phyloP scores from a whole-genome alignment of 73 alveolate genomes.

The Paramecium sexaurelia region DNA sequence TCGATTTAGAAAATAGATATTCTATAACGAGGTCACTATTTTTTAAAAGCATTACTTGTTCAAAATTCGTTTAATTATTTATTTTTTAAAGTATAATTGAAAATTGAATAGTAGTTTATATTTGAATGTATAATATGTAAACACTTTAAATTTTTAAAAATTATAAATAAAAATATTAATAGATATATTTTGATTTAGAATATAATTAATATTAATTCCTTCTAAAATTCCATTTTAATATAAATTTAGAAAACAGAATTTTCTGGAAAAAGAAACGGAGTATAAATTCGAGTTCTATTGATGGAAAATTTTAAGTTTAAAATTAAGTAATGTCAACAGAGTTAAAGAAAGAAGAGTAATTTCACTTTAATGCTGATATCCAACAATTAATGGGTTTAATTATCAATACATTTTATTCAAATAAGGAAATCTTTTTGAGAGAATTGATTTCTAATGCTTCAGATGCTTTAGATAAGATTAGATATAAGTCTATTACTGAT shows the following conservation, averaged over 20 bases:
- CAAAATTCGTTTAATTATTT: too few relatives aligned
- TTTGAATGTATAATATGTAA: too few relatives aligned
- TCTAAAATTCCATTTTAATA: not conserved
- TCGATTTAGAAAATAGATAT: too few relatives aligned
- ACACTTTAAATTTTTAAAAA: not conserved
- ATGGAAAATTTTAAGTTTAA: not conserved
- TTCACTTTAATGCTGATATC: slow-evolving; percentile 98
- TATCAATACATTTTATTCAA: slow-evolving; percentile 99
- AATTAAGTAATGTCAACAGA: not conserved
- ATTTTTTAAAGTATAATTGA: too few relatives aligned
- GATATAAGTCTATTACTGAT: slow-evolving; percentile 98
- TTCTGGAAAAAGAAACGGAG: not conserved
- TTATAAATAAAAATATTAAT: not conserved
- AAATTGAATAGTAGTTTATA: too few relatives aligned
- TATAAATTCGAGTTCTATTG: not conserved
- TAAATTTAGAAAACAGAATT: not conserved
- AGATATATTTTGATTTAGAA: not conserved
- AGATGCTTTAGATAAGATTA: slow-evolving; percentile 99
- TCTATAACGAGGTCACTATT: too few relatives aligned
- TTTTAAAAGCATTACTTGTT: too few relatives aligned
- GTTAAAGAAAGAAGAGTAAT: slow-evolving; percentile 34
- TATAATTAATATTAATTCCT: not conserved
- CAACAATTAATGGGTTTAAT: slow-evolving; percentile 97
- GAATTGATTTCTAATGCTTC: slow-evolving; percentile 99
- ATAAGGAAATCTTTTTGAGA: slow-evolving; percentile 98